Evolutionary conservation across 148 eudicot species (phyloP).

Genomic region (Euryodendron excelsum): DNA sequence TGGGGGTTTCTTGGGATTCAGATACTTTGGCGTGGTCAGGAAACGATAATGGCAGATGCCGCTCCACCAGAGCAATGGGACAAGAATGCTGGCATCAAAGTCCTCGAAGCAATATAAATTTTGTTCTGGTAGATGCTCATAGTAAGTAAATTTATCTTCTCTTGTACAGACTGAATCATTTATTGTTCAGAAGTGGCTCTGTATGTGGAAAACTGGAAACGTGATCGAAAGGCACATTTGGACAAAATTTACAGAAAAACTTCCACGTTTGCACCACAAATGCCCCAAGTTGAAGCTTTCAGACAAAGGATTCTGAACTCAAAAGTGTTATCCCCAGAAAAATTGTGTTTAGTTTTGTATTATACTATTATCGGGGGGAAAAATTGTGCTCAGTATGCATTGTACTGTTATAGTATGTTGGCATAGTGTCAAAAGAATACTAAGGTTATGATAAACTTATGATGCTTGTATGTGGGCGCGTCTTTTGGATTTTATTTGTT

Average conservation of each 20-base stretch:
- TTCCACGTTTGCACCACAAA: not conserved
- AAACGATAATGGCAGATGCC: conserved; percentile 67
- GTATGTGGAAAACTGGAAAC: not conserved
- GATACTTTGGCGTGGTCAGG: conserved; percentile 88
- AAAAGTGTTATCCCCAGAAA: not conserved
- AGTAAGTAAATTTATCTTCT: not conserved
- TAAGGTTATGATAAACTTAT: too few relatives aligned
- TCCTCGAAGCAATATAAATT: conserved; percentile 48
- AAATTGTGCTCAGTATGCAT: not conserved
- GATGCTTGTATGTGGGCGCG: too few relatives aligned
- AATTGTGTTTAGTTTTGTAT: too few relatives aligned
- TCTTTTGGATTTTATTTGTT: too few relatives aligned
- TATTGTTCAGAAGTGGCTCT: not conserved
- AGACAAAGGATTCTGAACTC: not conserved
- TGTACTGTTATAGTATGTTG: too few relatives aligned
- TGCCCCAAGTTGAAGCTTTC: not conserved
- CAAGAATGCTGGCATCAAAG: conserved; percentile 63
- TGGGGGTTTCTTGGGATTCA: conserved; percentile 27
- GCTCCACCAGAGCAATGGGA: conserved; percentile 80
- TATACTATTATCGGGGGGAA: not conserved
- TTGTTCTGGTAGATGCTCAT: conserved; percentile 8
- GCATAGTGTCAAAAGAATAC: too few relatives aligned
- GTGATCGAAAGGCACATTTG: not conserved
- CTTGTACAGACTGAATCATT: not conserved
- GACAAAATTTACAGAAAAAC: not conserved